Percentiles rank a stretch among this genome's conserved stretches.
These are phyloP conservation scores for Barnettozyma sp. DNA, from an alignment of 805 yeast genomes.

Conservation along the genomic window DNA sequence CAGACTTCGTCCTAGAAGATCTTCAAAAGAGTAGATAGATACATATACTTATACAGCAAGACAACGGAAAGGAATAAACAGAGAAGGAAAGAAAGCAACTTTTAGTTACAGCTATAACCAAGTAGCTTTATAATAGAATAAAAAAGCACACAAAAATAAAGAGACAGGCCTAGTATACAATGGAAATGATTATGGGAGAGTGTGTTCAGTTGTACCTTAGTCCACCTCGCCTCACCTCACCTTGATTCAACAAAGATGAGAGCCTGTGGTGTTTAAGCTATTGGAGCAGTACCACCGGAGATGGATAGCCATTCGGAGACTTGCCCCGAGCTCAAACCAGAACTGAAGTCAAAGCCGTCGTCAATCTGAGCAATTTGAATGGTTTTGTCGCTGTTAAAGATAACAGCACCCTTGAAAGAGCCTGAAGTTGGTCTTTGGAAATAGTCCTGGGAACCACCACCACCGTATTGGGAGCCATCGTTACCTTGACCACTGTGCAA, in stretches of 20 bases:
- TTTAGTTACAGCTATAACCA: too few species aligned
- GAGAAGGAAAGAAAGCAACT: too few species aligned
- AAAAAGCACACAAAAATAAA: too few species aligned
- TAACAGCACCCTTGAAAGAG: slow-evolving; percentile 83
- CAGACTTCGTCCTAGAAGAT: too few species aligned
- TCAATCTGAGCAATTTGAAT: slow-evolving; percentile 59
- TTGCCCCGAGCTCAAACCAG: slow-evolving; percentile 47
- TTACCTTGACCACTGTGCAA: slow-evolving; percentile 80
- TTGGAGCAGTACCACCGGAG: slow-evolving; percentile 41
- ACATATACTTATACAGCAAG: too few species aligned
- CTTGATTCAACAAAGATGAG: not conserved
- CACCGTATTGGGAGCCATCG: slow-evolving; percentile 51
- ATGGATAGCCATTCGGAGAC: slow-evolving; percentile 53
- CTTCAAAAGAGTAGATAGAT: too few species aligned
- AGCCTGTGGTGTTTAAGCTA: not conserved
- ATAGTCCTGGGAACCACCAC: slow-evolving; percentile 86
- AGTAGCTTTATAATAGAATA: too few species aligned
- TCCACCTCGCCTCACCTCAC: too few species aligned
- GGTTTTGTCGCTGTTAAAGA: slow-evolving; percentile 52
- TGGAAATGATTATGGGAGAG: too few species aligned
- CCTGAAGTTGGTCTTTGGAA: slow-evolving; percentile 75
- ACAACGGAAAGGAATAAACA: too few species aligned
- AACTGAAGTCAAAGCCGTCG: slow-evolving; percentile 42
- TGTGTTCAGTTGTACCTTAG: too few species aligned
- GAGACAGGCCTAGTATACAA: too few species aligned